Conservation (phyloP, 1,139 yeast genomes). For the Spathaspora sp. region DNA sequence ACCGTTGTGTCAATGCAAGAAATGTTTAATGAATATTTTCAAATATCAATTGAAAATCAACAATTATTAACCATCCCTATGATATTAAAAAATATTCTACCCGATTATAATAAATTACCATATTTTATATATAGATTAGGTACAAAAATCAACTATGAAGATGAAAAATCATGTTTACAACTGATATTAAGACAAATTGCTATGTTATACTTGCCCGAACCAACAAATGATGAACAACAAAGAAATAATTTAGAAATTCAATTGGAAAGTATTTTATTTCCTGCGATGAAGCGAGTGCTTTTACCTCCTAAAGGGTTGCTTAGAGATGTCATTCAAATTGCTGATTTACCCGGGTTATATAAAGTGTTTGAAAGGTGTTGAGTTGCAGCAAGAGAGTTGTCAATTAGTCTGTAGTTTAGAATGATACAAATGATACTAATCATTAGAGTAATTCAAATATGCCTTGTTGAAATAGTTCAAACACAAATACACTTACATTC, state of each 20-base stretch:
- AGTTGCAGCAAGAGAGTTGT: constrained; percentile 1
- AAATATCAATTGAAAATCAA: constrained; percentile 40
- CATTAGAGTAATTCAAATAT: no score
- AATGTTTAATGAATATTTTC: constrained; percentile 83
- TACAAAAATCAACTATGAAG: constrained; percentile 56
- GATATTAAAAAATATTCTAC: constrained; percentile 60
- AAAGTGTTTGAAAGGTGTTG: constrained; percentile 90
- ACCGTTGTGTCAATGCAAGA: constrained; percentile 53
- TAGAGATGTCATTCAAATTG: constrained; percentile 73
- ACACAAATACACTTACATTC: no score
- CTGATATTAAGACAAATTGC: constrained; percentile 71
- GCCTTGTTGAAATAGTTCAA: no score
- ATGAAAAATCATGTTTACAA: constrained; percentile 66
- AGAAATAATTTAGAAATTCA: constrained; percentile 24
- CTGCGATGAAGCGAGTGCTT: constrained; percentile 60
- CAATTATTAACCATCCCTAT: constrained; percentile 60
- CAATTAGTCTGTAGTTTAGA: no score
- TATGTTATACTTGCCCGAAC: constrained; percentile 69
- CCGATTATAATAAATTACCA: constrained; percentile 65
- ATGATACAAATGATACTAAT: no score
- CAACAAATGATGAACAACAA: constrained; percentile 25
- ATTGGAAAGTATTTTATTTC: constrained; percentile 65
- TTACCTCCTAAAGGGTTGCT: constrained; percentile 59
- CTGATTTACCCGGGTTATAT: constrained; percentile 88
- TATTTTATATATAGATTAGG: constrained; percentile 65